Base-by-base conservation (phyloP, 2,329 filamentous ascomycete species). In the Colletotrichum horii region DNA sequence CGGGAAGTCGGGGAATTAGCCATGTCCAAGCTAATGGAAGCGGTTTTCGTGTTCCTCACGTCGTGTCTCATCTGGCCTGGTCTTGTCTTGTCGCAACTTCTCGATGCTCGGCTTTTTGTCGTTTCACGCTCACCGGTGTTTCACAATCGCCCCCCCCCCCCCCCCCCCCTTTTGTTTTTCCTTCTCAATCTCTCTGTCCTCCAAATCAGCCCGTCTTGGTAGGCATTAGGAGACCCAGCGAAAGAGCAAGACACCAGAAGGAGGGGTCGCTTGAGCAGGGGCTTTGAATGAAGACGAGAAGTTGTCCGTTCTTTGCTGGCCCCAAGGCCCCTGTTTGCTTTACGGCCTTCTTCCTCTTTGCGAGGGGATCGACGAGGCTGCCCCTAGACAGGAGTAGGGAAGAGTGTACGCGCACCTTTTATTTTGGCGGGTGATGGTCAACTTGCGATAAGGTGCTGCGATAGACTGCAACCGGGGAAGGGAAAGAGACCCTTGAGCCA, bases 41-140 rank as follows among this genome's bases (percentile, higher is more conserved):
- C 28, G 16, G 30, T 14, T 26, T 38, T 74, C 58, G 30, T 70
- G 34, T 74, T 56, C 30, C 30, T 60, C 14, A 14, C 22, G 48
- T 70, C 43, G 11, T 8, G 56, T 64, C 28, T 64, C 22, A 48
- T 66, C 66, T 70, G 43, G 48, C 65, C 66, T 65, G n/a, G 71
- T 66, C 32, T 16, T 30, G 38, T 48, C 28, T 6, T 8, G 32
- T 62, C 67, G 28, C 34, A 60, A 34, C 71, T 74, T 48, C 58
- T 66, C 67, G 43, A 64, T 15, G 60, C 58, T 71, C 60, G 48
- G 66, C 43, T 71, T 36, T 66, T 74, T 43, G 66, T 60, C 60
- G 67, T 74, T 74, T 74, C 71, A 71, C 22, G 22, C 43, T 52
- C 71, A 11, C 34, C 19, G 24, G 56, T 71, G 71, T 74, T 71